Evolutionary conservation across 2,329 filamentous ascomycete species (phyloP).

Genomic region (Nemania sp.): DNA sequence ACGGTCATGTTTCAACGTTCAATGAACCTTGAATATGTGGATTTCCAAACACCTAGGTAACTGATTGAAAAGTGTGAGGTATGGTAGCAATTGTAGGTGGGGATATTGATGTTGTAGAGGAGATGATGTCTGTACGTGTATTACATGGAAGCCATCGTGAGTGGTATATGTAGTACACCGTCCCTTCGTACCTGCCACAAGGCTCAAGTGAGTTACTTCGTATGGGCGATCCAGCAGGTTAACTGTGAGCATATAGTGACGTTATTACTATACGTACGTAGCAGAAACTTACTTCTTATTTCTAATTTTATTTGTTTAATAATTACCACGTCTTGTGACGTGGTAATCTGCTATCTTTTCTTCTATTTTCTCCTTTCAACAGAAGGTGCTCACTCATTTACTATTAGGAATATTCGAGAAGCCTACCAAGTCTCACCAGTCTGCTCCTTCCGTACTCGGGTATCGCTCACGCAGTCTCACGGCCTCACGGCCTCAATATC

Average conservation of each 20-base stretch:
- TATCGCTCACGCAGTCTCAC: background rate
- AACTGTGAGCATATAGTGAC: background rate
- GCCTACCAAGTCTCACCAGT: background rate
- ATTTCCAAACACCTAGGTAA: no score
- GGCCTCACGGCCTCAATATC: background rate
- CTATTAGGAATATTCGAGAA: background rate
- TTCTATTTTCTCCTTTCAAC: background rate
- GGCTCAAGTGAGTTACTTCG: no score
- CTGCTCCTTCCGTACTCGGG: background rate
- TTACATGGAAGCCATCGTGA: no score
- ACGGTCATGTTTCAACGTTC: no score
- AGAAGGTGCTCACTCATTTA: background rate
- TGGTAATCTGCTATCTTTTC: background rate
- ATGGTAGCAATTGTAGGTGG: no score
- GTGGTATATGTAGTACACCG: background rate
- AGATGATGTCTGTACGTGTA: no score
- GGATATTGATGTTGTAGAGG: no score
- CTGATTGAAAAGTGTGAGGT: no score
- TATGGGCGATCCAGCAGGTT: background rate
- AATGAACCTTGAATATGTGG: no score
- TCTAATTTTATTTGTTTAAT: background rate
- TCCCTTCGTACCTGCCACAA: no score
- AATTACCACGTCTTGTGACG: background rate
- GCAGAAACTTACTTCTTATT: background rate
- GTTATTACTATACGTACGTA: background rate